Conservation (phyloP, 2,329 filamentous ascomycete species). For the Colletotrichum costaricense region DNA sequence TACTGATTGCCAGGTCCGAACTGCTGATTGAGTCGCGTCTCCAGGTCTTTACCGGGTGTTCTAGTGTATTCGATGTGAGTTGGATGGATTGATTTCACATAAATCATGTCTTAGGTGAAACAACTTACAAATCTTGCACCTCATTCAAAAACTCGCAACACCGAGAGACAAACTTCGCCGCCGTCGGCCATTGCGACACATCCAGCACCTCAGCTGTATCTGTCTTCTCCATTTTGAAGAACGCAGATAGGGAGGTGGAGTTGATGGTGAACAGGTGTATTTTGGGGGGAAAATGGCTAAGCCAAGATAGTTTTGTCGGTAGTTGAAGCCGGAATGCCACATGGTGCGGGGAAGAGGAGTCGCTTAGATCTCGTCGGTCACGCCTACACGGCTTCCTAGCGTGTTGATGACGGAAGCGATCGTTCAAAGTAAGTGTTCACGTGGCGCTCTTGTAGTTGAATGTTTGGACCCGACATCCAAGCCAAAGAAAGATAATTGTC, state of each 20-base stretch:
- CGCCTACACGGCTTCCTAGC: not conserved
- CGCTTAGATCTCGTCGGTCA: not conserved
- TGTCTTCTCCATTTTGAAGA: slow-evolving; percentile 6
- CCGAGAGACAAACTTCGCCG: slow-evolving; percentile 42
- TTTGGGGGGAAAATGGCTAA: not conserved
- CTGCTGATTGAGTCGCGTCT: slow-evolving; percentile 53
- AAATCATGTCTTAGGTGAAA: not conserved
- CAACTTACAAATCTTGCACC: slow-evolving; percentile 45
- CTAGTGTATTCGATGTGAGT: slow-evolving; percentile 37
- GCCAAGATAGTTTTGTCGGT: not conserved
- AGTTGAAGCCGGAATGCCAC: not conserved
- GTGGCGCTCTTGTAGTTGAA: too few relatives aligned
- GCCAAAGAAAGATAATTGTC: too few relatives aligned
- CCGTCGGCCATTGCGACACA: slow-evolving; percentile 42
- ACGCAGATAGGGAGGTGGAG: not conserved
- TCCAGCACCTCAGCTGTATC: slow-evolving; percentile 38
- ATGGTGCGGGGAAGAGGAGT: not conserved
- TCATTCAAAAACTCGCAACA: slow-evolving; percentile 45
- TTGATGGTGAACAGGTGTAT: not conserved
- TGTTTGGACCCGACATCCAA: too few relatives aligned
- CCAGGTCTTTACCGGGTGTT: slow-evolving; percentile 58
- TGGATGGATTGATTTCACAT: not conserved
- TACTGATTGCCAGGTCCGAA: slow-evolving; percentile 55
- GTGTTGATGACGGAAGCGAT: not conserved
- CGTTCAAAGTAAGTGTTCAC: not conserved